Conservation (phyloP, 805 yeast species). For the Diddensiella transvaalensis region DNA sequence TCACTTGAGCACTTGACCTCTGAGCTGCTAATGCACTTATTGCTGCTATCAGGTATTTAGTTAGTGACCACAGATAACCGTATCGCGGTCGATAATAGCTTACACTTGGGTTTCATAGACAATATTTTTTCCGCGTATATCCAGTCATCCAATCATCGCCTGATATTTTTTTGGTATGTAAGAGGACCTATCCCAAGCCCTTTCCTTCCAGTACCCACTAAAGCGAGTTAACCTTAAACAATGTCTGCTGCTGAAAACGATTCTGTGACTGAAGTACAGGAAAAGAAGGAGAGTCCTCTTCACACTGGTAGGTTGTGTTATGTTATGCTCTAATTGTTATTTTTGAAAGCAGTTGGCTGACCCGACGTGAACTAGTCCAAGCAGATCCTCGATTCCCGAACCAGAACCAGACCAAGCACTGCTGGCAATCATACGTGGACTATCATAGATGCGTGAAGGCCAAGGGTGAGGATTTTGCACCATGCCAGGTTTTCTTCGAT, state of each 20-base stretch:
- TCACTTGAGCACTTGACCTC: not conserved
- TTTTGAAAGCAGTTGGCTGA: conserved; percentile 5
- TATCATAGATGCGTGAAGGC: conserved; percentile 95
- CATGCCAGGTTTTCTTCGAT: conserved; percentile 91
- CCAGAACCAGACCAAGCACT: conserved; percentile 96
- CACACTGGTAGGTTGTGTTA: conserved; percentile 26
- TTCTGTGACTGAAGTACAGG: conserved; percentile 10
- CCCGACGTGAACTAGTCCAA: conserved; percentile 12
- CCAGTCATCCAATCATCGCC: conserved; percentile 4
- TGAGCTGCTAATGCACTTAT: conserved; percentile 1
- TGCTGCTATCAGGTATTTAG: conserved; percentile 1
- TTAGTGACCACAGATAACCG: too few species aligned
- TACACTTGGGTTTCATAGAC: not conserved
- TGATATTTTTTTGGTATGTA: not conserved
- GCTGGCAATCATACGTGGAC: conserved; percentile 97
- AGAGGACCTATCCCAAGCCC: not conserved
- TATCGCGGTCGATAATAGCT: too few species aligned
- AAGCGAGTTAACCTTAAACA: too few species aligned
- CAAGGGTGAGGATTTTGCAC: conserved; percentile 97
- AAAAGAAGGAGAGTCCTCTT: conserved; percentile 9
- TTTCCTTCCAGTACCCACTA: conserved; percentile 1
- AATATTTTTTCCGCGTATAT: not conserved
- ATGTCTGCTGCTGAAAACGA: not conserved
- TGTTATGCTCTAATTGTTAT: too few species aligned
- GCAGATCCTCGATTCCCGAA: conserved; percentile 62